Base-by-base conservation (phyloP, 108 stramenopile genomes). In the Aurantiochytrium sp. region DNA sequence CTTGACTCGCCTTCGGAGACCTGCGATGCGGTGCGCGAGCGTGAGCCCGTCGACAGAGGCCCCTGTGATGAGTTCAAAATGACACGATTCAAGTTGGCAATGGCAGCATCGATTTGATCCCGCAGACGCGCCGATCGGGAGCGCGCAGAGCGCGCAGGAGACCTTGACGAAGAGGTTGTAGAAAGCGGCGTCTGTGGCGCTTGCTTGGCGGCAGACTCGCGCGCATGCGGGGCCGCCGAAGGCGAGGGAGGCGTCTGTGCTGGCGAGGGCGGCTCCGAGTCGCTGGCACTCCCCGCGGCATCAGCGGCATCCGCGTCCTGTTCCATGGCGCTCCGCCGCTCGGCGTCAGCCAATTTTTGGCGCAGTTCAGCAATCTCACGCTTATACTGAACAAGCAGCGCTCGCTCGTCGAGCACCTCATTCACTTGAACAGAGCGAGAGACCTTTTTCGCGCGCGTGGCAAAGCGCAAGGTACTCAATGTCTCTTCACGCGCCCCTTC, bases 401-500 rank as follows among this genome's bases (percentile, higher is more conserved):
- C 76, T 12, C 76, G 45, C 51, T 83, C 76, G 51, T 83, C 76
- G n/a, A 53, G 49, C 10, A 83, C 76, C 76, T 83, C 76, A 35
- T 83, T 83, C 4, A 83, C 76, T 47, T 83, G 76, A 0, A 83
- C 76, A 45, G 76, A n/a, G n/a, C 76, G 45, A 6, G 49, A 53
- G 25, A 88, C 88, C 60, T 69, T 60, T 88, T 92, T 91, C 47
- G 97, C 97, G 8, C 97, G 93, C 23, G 95, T 90, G 5, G 97
- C 98, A 91, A 99, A 99, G 89, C 95, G 93, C 51, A 99, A 93
- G 5, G 98, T 98, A 6, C 97, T 96, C 55, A 95, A 91, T 5
- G 99, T 98, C 92, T 99, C 99, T 94, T 98, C 97, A 60, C 96
- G 60, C 91, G 95, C 97, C 1, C 92, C 88, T 35, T 95, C 95